Evolutionary conservation across 2,329 filamentous ascomycete genomes (phyloP), one percentile per base, ranked within the genome.

Genomic region (Aspergillus phoenicis): DNA sequence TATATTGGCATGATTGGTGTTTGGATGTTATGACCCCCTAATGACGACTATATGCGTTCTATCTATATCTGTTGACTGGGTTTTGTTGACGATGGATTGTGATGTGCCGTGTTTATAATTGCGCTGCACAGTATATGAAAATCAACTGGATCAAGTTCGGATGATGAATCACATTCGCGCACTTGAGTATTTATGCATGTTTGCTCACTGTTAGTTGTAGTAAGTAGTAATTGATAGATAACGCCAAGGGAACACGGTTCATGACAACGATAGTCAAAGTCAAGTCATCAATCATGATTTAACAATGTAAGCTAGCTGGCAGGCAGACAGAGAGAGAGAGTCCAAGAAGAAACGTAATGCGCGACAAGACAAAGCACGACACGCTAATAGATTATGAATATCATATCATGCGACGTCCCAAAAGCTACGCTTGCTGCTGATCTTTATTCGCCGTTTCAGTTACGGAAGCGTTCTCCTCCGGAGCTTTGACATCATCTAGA

Each of bases 401-500:
- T 30, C 39, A 39, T 20, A 51, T 28, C 49, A 43, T 22, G 43
- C 6, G 7, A 28, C 45, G 11, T 52, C 10, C 13, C 38, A 41
- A 36, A 36, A 30, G 11, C 38, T 57, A 28, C n/a, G 22, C 22
- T 39, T 36, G 20, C 53, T 56, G 30, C 33, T 52, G 28, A 5
- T 56, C 43, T 51, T 59, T 51, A 8, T 53, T 49, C 38, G 13
- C 51, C 52, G 30, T 57, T 59, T 55, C 65, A 60, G 33, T 38
- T n/a, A 28, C 47, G 15, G 57, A 15, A 22, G 58, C 45, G 47
- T 63, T 70, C 45, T 61, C 64, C 41, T 56, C 59, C 15, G 17
- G 56, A 13, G 61, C 61, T 28, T 67, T 70, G 11, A 65, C 65
- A 64, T 77, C 77, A 5, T 70, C 71, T 20, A 79, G 68, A 26